Evolutionary conservation across 768 basidiomycete genomes (phyloP).

Genomic region (Boletus patriciae): DNA sequence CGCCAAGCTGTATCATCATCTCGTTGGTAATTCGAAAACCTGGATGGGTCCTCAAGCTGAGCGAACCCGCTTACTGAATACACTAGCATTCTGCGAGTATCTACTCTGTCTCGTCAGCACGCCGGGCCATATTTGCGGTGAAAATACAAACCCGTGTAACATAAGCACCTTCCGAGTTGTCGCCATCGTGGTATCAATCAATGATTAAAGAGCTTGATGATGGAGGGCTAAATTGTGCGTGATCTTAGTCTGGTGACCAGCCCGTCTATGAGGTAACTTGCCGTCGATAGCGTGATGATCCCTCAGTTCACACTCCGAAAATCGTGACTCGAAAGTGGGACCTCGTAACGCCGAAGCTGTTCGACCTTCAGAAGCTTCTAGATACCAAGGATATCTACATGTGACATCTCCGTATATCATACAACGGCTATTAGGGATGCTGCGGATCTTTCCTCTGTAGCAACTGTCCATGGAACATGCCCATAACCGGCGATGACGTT

Average conservation of each 20-base stretch:
- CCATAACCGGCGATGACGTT: background rate
- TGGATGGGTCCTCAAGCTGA: background rate
- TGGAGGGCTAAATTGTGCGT: background rate
- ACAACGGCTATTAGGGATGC: constrained; percentile 1
- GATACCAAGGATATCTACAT: background rate
- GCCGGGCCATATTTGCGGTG: background rate
- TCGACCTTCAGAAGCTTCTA: background rate
- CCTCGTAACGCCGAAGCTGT: background rate
- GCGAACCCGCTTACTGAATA: constrained; percentile 72
- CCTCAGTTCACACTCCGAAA: background rate
- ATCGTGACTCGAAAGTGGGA: background rate
- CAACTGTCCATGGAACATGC: background rate
- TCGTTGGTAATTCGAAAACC: background rate
- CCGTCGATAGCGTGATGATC: too few species aligned
- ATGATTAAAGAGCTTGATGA: background rate
- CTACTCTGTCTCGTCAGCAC: constrained; percentile 35
- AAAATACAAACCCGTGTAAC: constrained; percentile 42
- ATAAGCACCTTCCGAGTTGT: constrained; percentile 41
- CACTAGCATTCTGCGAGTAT: constrained; percentile 68
- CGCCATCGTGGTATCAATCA: constrained; percentile 14
- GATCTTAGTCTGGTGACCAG: too few species aligned
- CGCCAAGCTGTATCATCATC: constrained; percentile 53
- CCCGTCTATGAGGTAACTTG: too few species aligned
- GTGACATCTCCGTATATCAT: background rate
- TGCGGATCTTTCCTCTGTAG: background rate